phyloP scores from a whole-genome alignment of 148 eudicot genomes.

The Polygonum aviculare region DNA sequence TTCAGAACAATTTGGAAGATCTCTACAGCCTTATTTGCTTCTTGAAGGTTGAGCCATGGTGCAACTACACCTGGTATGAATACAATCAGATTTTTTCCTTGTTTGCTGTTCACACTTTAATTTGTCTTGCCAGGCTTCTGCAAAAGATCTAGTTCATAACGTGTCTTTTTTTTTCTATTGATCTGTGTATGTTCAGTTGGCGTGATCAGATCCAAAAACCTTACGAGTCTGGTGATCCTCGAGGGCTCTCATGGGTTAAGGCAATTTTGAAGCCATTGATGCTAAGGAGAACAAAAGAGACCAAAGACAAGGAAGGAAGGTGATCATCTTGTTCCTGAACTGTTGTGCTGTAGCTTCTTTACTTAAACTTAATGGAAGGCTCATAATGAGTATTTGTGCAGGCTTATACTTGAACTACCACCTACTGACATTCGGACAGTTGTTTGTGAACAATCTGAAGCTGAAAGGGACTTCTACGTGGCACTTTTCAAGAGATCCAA shows the following conservation, averaged over 20 bases:
- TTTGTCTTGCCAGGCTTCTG: neutral
- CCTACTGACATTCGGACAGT: slow-evolving; percentile 56
- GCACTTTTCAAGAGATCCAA: slow-evolving; percentile 72
- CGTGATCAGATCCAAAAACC: slow-evolving; percentile 48
- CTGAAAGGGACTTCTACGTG: slow-evolving; percentile 51
- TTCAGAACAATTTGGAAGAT: slow-evolving; percentile 71
- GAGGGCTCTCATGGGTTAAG: slow-evolving; percentile 46
- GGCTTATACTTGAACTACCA: slow-evolving; percentile 63
- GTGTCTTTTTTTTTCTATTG: neutral
- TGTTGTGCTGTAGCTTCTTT: neutral
- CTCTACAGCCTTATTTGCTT: slow-evolving; percentile 58
- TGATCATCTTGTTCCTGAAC: slow-evolving; percentile 2
- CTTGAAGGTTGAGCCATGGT: slow-evolving; percentile 73
- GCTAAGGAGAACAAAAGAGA: slow-evolving; percentile 68
- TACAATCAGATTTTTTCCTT: neutral
- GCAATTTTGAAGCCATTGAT: slow-evolving; percentile 53
- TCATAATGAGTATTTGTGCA: slow-evolving; percentile 9
- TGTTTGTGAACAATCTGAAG: slow-evolving; percentile 60
- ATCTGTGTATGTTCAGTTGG: slow-evolving; percentile 21
- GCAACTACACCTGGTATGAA: slow-evolving; percentile 64
- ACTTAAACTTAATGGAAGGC: neutral
- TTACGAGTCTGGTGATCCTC: slow-evolving; percentile 50
- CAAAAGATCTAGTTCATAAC: neutral
- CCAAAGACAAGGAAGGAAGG: slow-evolving; percentile 65
- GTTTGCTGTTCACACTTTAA: neutral